Evolutionary conservation across 225 moss, liverwort and hornwort genomes (phyloP).

Genomic region (Sphagnum tenellum): DNA sequence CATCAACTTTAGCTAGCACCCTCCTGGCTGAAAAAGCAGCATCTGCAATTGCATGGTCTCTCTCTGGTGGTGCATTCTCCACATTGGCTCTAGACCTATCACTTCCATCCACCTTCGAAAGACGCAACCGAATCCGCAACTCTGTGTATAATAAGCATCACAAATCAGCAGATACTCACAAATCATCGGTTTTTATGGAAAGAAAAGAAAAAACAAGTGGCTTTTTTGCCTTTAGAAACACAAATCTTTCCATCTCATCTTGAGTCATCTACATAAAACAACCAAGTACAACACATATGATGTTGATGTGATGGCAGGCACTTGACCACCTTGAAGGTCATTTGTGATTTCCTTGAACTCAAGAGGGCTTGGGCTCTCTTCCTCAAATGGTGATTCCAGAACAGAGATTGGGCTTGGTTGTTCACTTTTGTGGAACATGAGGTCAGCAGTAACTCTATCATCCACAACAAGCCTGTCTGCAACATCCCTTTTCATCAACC

Average conservation of each 20-base stretch:
- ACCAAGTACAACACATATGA: too few species aligned
- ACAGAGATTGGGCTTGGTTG: constrained; percentile 48
- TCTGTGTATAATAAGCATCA: constrained; percentile 20
- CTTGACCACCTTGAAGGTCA: constrained; percentile 41
- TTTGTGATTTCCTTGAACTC: constrained; percentile 63
- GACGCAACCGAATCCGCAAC: constrained; percentile 38
- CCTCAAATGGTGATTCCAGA: constrained; percentile 47
- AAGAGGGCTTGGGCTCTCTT: constrained; percentile 37
- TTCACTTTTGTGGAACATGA: constrained; percentile 50
- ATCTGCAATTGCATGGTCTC: constrained; percentile 13
- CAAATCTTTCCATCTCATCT: too few species aligned
- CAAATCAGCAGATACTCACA: too few species aligned
- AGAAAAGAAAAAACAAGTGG: too few species aligned
- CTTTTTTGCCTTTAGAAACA: too few species aligned
- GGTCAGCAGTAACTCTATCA: constrained; percentile 20
- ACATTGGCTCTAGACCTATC: constrained; percentile 29
- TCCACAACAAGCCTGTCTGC: constrained; percentile 16
- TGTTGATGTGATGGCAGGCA: constrained; percentile 1
- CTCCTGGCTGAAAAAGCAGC: constrained; percentile 3
- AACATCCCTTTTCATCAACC: constrained; percentile 36
- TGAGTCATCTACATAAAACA: too few species aligned
- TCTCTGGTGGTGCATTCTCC: constrained; percentile 26
- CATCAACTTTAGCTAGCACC: constrained; percentile 8
- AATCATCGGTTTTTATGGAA: too few species aligned
- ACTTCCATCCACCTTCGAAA: constrained; percentile 32